Evolutionary conservation across 2,329 filamentous ascomycete genomes (phyloP).

Genomic region (Trichoderma afroharzianum): DNA sequence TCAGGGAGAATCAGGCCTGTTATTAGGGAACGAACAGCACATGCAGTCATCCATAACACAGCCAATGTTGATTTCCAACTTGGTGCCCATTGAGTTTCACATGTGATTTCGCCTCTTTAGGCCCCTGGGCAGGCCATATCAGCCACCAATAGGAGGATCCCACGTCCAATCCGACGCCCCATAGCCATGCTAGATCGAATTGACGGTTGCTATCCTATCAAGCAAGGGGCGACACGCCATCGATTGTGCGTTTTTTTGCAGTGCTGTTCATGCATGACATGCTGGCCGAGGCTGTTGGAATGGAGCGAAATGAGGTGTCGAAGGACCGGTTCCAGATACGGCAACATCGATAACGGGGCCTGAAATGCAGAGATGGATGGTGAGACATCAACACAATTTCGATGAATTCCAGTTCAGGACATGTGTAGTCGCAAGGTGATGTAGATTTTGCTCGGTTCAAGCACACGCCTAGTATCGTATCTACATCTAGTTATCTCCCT

Average conservation of each 20-base stretch:
- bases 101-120: slow-evolving; percentile 1
- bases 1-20: not conserved
- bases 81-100: slow-evolving; percentile 12
- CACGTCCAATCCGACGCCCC: slow-evolving; percentile 12
- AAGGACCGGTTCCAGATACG: not conserved
- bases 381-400: slow-evolving; percentile 2
- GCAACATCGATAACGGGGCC: not conserved
- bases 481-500: not conserved
- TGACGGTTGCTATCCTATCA: not conserved
- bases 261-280: slow-evolving; percentile 14
- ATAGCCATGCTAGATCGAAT: slow-evolving; percentile 1
- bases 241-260: not conserved
- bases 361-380: not conserved
- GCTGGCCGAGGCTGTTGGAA: slow-evolving; percentile 12
- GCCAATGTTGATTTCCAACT: slow-evolving; percentile 5
- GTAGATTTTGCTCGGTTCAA: not conserved
- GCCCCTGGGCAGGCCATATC: not conserved
- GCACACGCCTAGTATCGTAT: not conserved
- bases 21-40: not conserved
- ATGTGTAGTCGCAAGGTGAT: not conserved
- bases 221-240: slow-evolving; percentile 11
- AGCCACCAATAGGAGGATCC: slow-evolving; percentile 8
- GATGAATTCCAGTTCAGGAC: not conserved
- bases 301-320: slow-evolving; percentile 1
- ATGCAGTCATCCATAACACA: not conserved